Evolutionary conservation across 352 stramenopile genomes (phyloP).

Genomic region (Phytophthora idaei): DNA sequence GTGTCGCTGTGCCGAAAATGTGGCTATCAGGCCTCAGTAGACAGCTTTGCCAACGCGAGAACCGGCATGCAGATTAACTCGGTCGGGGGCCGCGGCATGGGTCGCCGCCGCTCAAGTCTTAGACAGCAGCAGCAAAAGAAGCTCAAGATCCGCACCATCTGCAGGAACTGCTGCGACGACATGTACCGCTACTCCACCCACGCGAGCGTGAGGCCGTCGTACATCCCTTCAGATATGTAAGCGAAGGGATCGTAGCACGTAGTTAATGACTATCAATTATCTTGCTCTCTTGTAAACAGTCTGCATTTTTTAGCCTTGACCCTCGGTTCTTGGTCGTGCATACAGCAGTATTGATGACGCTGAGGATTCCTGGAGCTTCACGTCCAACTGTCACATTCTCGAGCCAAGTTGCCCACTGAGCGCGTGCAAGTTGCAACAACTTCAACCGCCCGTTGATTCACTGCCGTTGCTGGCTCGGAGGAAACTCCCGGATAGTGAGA

Average conservation of each 20-base stretch:
- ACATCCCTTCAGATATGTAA: conserved; percentile 22
- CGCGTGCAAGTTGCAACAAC: neutral
- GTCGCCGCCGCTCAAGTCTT: conserved; percentile 31
- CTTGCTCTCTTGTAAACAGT: conserved; percentile 1
- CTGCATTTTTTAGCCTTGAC: no score
- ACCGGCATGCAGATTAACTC: conserved; percentile 35
- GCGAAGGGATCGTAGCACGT: conserved; percentile 13
- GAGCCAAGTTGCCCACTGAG: no score
- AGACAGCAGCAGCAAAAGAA: conserved; percentile 44
- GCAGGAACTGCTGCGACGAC: conserved; percentile 53
- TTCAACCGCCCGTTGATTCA: neutral
- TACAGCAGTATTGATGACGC: neutral
- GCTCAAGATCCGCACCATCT: conserved; percentile 58
- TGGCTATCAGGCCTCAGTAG: conserved; percentile 49
- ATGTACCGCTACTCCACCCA: conserved; percentile 54
- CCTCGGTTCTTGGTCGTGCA: neutral
- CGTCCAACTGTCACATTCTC: neutral
- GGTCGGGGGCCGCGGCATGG: conserved; percentile 16
- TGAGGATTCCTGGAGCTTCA: conserved; percentile 1
- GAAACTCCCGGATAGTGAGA: neutral
- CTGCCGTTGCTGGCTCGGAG: neutral
- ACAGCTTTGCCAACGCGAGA: conserved; percentile 43
- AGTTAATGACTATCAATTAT: conserved; percentile 31
- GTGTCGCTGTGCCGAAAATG: conserved; percentile 65
- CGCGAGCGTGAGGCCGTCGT: conserved; percentile 34